phyloP scores from a whole-genome alignment of 2,329 filamentous ascomycete genomes.

The Neonectria punicea region DNA sequence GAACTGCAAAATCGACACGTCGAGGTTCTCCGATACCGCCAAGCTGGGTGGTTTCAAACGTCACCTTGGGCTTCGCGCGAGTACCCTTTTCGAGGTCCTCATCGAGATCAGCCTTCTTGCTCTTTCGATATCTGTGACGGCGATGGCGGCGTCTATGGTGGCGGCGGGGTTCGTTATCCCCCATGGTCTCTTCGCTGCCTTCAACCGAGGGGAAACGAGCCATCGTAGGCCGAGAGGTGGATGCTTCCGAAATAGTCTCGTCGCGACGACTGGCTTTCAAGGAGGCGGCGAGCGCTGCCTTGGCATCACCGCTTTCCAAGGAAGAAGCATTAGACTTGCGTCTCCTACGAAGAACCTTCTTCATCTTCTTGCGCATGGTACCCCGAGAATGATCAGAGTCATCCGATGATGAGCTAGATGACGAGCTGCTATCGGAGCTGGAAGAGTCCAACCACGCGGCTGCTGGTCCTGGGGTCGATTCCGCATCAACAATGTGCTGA shows the following conservation, averaged over 20 bases:
- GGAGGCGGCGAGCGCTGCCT: conserved; percentile 53
- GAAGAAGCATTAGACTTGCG: conserved; percentile 83
- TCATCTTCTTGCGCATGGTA: conserved; percentile 80
- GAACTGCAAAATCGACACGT: conserved; percentile 68
- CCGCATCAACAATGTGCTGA: conserved; percentile 91
- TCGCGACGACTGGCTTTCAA: conserved; percentile 50
- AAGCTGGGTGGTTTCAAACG: conserved; percentile 32
- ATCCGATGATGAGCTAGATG: conserved; percentile 76
- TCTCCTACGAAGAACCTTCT: conserved; percentile 76
- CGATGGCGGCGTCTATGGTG: conserved; percentile 49
- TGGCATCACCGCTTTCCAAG: conserved; percentile 62
- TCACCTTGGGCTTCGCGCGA: conserved; percentile 48
- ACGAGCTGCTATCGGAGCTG: conserved; percentile 64
- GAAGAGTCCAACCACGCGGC: conserved; percentile 84
- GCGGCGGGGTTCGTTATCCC: conserved; percentile 55
- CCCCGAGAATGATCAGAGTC: conserved; percentile 63
- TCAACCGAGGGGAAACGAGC: conserved; percentile 51
- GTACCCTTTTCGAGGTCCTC: conserved; percentile 38
- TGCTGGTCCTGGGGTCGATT: conserved; percentile 85
- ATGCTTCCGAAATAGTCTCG: conserved; percentile 52
- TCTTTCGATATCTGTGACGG: conserved; percentile 52
- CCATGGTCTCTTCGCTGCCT: conserved; percentile 56
- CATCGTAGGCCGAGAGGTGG: conserved; percentile 49
- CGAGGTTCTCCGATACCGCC: conserved; percentile 56
- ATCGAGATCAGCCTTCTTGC: conserved; percentile 56